Conservation (phyloP, 2,329 filamentous ascomycete genomes). For the Fusarium pseudoanthophilum region DNA sequence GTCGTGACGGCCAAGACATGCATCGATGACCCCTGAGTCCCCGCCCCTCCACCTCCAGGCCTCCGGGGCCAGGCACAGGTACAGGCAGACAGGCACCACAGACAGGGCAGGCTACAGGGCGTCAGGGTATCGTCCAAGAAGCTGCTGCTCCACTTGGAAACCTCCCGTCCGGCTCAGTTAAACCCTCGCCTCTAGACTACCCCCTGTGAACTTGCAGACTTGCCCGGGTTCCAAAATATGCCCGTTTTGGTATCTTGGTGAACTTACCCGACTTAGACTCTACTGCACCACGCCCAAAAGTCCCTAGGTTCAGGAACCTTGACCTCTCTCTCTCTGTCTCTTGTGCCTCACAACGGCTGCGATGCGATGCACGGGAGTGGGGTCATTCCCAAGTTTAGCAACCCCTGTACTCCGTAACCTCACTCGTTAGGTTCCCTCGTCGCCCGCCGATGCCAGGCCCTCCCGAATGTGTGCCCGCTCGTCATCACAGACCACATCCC, state of each 20-base stretch:
- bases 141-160: constrained; percentile 34
- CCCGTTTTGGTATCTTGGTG: constrained; percentile 30
- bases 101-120: neutral
- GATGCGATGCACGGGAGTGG: constrained; percentile 33
- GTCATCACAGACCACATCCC: constrained; percentile 37
- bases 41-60: constrained; percentile 21
- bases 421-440: constrained; percentile 20
- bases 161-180: constrained; percentile 25
- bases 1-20: constrained; percentile 35
- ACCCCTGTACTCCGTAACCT: constrained; percentile 34
- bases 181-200: constrained; percentile 34
- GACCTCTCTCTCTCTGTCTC: neutral
- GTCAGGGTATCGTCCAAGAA: constrained; percentile 10
- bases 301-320: constrained; percentile 18
- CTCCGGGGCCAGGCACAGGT: neutral
- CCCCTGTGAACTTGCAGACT: constrained; percentile 37
- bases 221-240: constrained; percentile 17
- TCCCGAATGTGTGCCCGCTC: constrained; percentile 39
- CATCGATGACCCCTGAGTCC: constrained; percentile 36
- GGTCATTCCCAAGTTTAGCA: constrained; percentile 28
- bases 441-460: constrained; percentile 17
- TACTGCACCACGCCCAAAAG: constrained; percentile 21
- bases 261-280: constrained; percentile 4
- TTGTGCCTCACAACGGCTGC: constrained; percentile 26
- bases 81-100: neutral